Base-by-base conservation (phyloP, 306 rosid species). In the Sicyos edulis region DNA sequence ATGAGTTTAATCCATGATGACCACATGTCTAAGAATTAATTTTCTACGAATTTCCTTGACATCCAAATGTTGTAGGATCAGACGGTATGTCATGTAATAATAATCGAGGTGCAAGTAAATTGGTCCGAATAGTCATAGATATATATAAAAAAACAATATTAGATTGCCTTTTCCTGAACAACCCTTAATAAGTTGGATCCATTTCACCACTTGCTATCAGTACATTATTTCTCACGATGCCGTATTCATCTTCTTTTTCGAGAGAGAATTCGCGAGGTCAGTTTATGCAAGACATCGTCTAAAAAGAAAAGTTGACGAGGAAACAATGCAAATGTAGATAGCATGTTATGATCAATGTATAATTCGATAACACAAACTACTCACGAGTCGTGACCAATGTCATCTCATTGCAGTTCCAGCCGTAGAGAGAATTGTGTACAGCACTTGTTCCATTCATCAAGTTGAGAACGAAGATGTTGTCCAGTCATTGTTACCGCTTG, bases 381-480 rank as follows among this genome's bases (percentile, higher is more conserved):
- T 26, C n/a, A n/a, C n/a, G n/a, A n/a, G n/a, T n/a, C 16, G 29
- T 63, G 8, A 44, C 32, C n/a, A 10, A 5, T 11, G 8, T 65
- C 54, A 34, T 63, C 54, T 42, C 54, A 37, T 73, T 15, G 53
- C 96, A 88, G 97, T 93, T 82, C 97, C 95, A 5, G 88, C 83
- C 1, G 89, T 80, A 22, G 86, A 93, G 82, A 89, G 85, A 77
- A 68, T 93, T 24, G 92, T 91, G 12, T 89, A 87, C 70, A 91
- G 99, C 78, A 91, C 99, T 59, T 93, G 99, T 74, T 89, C 96
- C 37, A 64, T 86, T 72, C 83, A 88, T 86, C 92, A 89, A 81
- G 63, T 75, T 11, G 97, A 89, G 77, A 95, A 91, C 20, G 99
- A 93, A 74, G 91, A 87, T 72, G 92, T 95, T 22, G 62, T 95